These are phyloP conservation scores for Mallotus japonicus DNA, from an alignment of 441 rosid genomes.

Conservation along the genomic window DNA sequence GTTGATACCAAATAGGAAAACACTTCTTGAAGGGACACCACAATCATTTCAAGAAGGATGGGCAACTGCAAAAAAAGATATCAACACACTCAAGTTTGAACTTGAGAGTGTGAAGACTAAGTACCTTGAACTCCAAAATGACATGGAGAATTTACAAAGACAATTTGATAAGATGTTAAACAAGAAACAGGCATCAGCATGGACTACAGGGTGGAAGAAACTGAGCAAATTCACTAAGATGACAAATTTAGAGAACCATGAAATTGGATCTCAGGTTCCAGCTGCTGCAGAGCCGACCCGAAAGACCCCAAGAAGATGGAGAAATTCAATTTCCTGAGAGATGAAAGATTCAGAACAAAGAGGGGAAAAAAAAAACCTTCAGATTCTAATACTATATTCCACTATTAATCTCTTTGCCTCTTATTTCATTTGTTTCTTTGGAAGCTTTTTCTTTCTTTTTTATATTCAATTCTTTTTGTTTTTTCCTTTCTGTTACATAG, in stretches of 20 bases:
- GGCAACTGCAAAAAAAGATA: constrained; percentile 85
- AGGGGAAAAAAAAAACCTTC: not conserved
- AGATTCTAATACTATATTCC: constrained; percentile 16
- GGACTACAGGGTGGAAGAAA: constrained; percentile 95
- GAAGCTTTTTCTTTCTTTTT: not conserved
- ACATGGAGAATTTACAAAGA: constrained; percentile 79
- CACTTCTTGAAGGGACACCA: constrained; percentile 83
- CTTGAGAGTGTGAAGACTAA: constrained; percentile 77
- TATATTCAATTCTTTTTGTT: not conserved
- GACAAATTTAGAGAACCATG: constrained; percentile 54
- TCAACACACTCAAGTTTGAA: constrained; percentile 86
- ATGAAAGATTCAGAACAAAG: not conserved
- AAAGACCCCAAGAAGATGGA: constrained; percentile 90
- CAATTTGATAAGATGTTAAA: constrained; percentile 75
- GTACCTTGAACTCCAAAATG: constrained; percentile 82
- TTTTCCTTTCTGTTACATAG: constrained; percentile 17
- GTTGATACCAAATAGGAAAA: constrained; percentile 66
- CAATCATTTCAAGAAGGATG: constrained; percentile 98
- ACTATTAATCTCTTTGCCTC: not conserved
- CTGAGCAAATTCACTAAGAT: constrained; percentile 77
- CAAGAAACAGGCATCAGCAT: constrained; percentile 67
- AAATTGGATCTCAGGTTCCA: constrained; percentile 48
- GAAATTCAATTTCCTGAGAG: constrained; percentile 82
- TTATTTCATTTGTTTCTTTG: constrained; percentile 11
- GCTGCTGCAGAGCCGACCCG: constrained; percentile 48